These are phyloP conservation scores for Brassica hybrid DNA, from an alignment of 441 rosid species.

Conservation along the genomic window DNA sequence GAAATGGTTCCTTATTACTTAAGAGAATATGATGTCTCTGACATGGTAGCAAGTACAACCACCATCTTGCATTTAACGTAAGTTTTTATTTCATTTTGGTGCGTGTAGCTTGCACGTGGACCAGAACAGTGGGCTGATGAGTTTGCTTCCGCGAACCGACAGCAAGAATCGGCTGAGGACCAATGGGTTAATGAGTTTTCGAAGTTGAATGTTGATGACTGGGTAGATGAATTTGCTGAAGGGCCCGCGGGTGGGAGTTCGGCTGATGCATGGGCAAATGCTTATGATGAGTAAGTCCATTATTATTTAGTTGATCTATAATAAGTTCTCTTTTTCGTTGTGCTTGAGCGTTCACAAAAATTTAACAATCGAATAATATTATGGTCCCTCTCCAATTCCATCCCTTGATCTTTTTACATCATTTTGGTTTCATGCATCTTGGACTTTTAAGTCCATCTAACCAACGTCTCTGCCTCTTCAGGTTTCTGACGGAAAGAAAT, in stretches of 20 bases:
- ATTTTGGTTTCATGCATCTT: slow-evolving; percentile 2
- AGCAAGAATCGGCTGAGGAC: slow-evolving; percentile 66
- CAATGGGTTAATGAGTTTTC: slow-evolving; percentile 97
- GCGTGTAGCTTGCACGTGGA: slow-evolving; percentile 62
- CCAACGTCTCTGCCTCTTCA: slow-evolving; percentile 34
- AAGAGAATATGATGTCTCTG: slow-evolving; percentile 18
- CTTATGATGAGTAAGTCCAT: slow-evolving; percentile 88
- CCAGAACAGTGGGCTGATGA: slow-evolving; percentile 89
- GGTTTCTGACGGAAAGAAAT: slow-evolving; percentile 77
- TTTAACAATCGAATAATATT: slow-evolving; percentile 30
- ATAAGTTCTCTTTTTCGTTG: background rate
- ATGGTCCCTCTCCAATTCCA: too few species aligned
- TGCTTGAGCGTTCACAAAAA: background rate
- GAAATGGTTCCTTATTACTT: slow-evolving; percentile 8
- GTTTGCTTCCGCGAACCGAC: slow-evolving; percentile 66
- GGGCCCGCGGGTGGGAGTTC: slow-evolving; percentile 70
- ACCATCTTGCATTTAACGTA: slow-evolving; percentile 20
- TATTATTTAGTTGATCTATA: background rate
- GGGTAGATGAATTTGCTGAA: slow-evolving; percentile 95
- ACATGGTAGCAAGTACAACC: slow-evolving; percentile 4
- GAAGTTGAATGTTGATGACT: slow-evolving; percentile 85
- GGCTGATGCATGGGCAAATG: slow-evolving; percentile 85
- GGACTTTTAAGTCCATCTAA: slow-evolving; percentile 31
- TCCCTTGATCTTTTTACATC: too few species aligned
- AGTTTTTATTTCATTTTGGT: slow-evolving; percentile 28